Base-by-base conservation (phyloP, 31 red algal genomes). In the Porphyra umbilicalis region DNA sequence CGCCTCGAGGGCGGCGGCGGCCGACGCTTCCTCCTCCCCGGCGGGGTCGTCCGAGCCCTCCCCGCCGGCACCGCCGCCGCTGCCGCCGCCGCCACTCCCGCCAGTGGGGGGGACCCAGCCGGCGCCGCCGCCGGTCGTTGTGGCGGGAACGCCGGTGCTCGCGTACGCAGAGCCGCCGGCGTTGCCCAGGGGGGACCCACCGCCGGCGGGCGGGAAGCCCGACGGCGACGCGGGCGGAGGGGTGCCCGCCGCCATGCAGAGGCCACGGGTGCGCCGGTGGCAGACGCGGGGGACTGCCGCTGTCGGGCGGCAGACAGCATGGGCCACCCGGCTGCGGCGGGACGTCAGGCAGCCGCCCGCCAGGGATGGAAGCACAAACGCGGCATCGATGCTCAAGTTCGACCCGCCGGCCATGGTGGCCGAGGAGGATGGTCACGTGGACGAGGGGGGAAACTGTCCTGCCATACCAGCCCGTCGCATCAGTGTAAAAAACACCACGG, bases 21-120 rank as follows among this genome's bases (percentile, higher is more conserved):
- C 85, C 9, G 75, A 32, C 34, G 68, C 76, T 34, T 88, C 88
- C 29, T 79, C 33, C 35, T 71, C 82, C 15, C 79, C 36, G 30
- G 67, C 76, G 33, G 38, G 35, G 35, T 75, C 30, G 29, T 85
- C 88, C 35, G 81, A 83, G 38, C 86, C 85, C 33, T 80, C 90
- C 76, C 37, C 83, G 74, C 87, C 86, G 57, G 35, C 76, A 77
- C 84, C 87, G 71, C 83, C 79, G 37, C 89, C 90, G 31, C 81
- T 40, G 77, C 90, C 77, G 35, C 84, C 80, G 77, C 40, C 38
- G 42, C 87, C 75, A 76, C 79, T 68, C 10, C 86, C 34, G 34
- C 86, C 79, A 2, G 42, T 80, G 36, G 80, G 82, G 8, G 82
- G 35, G 20, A 71, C 57, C 57, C 57, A 71, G 3, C 25, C 14